These are phyloP conservation scores for Hemisphaericaspora nanyangensis DNA, from an alignment of 805 yeast species.

Conservation along the genomic window DNA sequence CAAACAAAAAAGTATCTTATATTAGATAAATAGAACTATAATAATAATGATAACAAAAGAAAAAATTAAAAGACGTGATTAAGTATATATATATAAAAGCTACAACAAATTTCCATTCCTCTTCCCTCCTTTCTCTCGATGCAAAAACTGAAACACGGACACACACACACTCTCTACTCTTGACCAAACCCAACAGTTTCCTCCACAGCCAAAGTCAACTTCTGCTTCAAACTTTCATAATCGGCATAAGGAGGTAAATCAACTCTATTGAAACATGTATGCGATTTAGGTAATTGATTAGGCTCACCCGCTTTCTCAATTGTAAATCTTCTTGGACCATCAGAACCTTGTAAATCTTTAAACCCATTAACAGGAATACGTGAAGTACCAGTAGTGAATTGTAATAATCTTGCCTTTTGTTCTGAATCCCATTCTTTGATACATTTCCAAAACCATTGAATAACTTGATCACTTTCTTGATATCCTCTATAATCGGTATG, in stretches of 20 bases:
- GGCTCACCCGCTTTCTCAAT: constrained; percentile 97
- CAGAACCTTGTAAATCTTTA: constrained; percentile 97
- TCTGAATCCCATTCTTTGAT: constrained; percentile 93
- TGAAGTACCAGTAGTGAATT: constrained; percentile 98
- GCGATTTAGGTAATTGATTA: constrained; percentile 92
- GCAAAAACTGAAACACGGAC: neutral
- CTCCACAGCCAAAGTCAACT: constrained; percentile 93
- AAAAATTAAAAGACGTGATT: constrained; percentile 1
- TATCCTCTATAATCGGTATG: constrained; percentile 98
- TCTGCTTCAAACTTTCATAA: constrained; percentile 80
- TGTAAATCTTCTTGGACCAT: constrained; percentile 98
- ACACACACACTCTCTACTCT: constrained; percentile 48
- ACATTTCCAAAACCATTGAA: constrained; percentile 98
- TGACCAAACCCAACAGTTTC: constrained; percentile 99
- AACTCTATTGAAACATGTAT: constrained; percentile 98
- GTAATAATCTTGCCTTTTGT: constrained; percentile 91
- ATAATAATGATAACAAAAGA: neutral
- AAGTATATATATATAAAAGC: neutral
- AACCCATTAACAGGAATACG: constrained; percentile 99
- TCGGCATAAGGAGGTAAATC: constrained; percentile 93
- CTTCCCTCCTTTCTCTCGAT: neutral
- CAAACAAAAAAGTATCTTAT: too few species aligned
- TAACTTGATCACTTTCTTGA: constrained; percentile 92
- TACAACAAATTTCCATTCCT: too few species aligned
- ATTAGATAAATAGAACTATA: neutral